Base-by-base conservation (phyloP, 768 basidiomycete genomes). In the Kwoniella shandongensis region DNA sequence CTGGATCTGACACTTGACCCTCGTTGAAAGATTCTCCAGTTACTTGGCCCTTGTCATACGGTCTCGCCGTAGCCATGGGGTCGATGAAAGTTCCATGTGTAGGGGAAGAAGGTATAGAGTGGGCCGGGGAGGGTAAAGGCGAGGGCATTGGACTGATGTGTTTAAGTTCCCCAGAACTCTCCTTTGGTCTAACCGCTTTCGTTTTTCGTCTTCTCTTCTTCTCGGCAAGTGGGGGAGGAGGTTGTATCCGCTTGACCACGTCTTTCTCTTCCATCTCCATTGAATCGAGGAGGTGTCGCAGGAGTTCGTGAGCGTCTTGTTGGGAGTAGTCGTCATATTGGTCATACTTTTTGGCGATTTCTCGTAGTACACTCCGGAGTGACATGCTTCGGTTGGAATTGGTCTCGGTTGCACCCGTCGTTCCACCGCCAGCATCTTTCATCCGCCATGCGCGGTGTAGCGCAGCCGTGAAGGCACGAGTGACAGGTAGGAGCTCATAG, bases 261-360 rank as follows among this genome's bases (percentile, higher is more conserved):
- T 98, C 93, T 48, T 85, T 79, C 76, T 97, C 92, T 73, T 97
- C 93, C 90, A 93, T 93, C 51, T 89, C 84, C 82, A 93, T 88
- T 18, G 86, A 88, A 73, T 96, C 93, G 36, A 96, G 79, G 57
- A 97, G 80, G 62, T 92, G 91, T 30, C 89, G 82, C 23, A 97
- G 78, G 61, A 94, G 87, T 78, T 98, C 93, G 74, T 96, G 93
- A 22, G 92, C 90, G 70, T 98, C 93, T 75, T 96, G 93, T 75
- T 98, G 93, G 7, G 88, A 85, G 74, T 92, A 93, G 70, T 93
- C 92, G 42, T 89, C 84, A 68, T 96, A 98, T 69, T 98, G 92
- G 63, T 91, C 90, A 72, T 93, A 88, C 77, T 94, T 96, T 65
- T 81, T 80, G 2, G 91, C 88, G 15, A 96, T 79, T 11, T 83